Evolutionary conservation across 352 stramenopile species (phyloP).

Genomic region (Phytophthora pluvialis): DNA sequence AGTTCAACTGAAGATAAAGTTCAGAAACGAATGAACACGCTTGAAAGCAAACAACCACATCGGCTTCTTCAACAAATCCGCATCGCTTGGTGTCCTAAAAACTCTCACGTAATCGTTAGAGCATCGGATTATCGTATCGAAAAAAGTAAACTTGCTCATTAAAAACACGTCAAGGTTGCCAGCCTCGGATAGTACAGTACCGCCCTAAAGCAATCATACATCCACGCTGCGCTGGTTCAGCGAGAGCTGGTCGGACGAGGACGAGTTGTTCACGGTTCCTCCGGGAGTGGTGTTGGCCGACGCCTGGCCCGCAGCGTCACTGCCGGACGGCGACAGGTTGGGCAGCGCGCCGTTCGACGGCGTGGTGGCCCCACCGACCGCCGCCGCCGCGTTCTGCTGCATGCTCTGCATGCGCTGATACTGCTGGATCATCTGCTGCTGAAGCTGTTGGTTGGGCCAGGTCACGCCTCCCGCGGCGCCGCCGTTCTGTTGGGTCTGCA

Average conservation of each 20-base stretch:
- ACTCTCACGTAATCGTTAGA: too few relatives aligned
- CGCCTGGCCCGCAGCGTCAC: constrained; percentile 36
- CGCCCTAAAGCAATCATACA: constrained; percentile 47
- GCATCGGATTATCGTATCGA: neutral
- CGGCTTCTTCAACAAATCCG: too few relatives aligned
- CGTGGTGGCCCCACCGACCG: constrained; percentile 11
- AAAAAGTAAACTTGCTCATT: constrained; percentile 32
- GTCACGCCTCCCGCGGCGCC: constrained; percentile 52
- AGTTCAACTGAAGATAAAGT: constrained; percentile 33
- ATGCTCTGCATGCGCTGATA: constrained; percentile 83
- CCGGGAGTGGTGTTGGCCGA: constrained; percentile 33
- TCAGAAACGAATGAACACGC: constrained; percentile 29
- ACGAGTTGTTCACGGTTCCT: constrained; percentile 18
- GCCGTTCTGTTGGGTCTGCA: constrained; percentile 84
- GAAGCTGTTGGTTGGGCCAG: constrained; percentile 83
- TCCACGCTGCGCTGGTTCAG: constrained; percentile 83
- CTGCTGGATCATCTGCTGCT: constrained; percentile 91
- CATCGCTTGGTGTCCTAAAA: too few relatives aligned
- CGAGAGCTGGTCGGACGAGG: constrained; percentile 67
- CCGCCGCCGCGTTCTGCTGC: constrained; percentile 45
- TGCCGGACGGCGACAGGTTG: constrained; percentile 55
- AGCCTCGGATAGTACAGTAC: constrained; percentile 15
- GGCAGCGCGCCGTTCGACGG: constrained; percentile 39
- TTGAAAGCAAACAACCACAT: constrained; percentile 1
- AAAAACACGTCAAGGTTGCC: constrained; percentile 32